Base-by-base conservation (phyloP, 805 yeast species). In the Ascoidea tarda region DNA sequence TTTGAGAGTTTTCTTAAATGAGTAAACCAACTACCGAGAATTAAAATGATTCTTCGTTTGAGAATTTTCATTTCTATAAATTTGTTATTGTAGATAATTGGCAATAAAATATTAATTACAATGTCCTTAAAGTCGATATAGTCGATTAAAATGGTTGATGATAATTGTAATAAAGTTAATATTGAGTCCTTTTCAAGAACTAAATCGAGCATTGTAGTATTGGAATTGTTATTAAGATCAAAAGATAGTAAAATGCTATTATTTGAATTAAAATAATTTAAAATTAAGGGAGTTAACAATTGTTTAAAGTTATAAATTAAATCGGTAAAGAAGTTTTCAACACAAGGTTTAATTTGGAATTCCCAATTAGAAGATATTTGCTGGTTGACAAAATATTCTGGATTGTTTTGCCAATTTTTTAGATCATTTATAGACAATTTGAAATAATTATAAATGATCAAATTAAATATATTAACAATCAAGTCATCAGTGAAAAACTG, bases 331-430 rank as follows among this genome's bases (percentile, higher is more conserved):
- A 88, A 81, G 62, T 82, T 82, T 59, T 87, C 96, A 0, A 96
- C 88, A 66, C 96, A 87, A 4, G 91, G 88, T 53, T 95, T 72
- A 10, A 89, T 74, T 62, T 86, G 90, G 63, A 71, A 87, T 62
- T 90, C 97, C 81, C 87, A 88, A 62, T 84, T 82, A 5, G 79
- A 70, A 50, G 81, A 75, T 53, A 82, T 69, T 58, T 89, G 95
- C 61, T 88, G 96, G 57, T 82, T 81, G 21, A 86, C 81, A 87
- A 95, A 93, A 64, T 88, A 96, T 63, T 89, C 98, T 0, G 98
- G 96, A 55, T 89, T 96, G 16, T 76, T 65, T 10, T 72, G 63
- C 98, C 98, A 93, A 46, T 78, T 70, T 59, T 86, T 95, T 49
- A 91, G 65, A 62, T 90, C 97, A 1, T 75, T 65, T 0, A 91